A percentile compares a stretch with the other conserved stretches of the same genome.
Conservation (phyloP, 768 basidiomycete species). For the Obba rivulosa region DNA sequence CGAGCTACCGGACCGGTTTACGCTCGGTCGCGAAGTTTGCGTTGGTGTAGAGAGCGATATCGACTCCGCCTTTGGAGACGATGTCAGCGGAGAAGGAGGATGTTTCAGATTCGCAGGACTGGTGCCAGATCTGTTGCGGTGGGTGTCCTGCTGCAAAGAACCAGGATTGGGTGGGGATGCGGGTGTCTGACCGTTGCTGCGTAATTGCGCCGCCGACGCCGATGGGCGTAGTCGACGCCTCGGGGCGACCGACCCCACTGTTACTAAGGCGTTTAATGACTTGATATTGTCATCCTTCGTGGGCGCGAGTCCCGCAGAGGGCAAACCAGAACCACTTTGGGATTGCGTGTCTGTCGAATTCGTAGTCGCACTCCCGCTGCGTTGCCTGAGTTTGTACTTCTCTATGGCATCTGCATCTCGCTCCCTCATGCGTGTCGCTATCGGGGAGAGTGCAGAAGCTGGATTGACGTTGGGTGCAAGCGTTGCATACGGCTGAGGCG, state of each 20-base stretch:
- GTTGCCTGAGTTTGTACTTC: slow-evolving; percentile 75
- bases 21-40: slow-evolving; percentile 27
- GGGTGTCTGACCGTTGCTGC: slow-evolving; percentile 40
- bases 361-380: slow-evolving; percentile 74
- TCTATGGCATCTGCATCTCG: slow-evolving; percentile 85
- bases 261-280: slow-evolving; percentile 37
- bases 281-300: slow-evolving; percentile 39
- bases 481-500: slow-evolving; percentile 31
- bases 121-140: slow-evolving; percentile 61
- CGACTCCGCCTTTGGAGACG: slow-evolving; percentile 10
- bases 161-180: slow-evolving; percentile 21
- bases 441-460: slow-evolving; percentile 60
- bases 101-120: slow-evolving; percentile 48
- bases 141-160: slow-evolving; percentile 33
- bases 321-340: slow-evolving; percentile 44
- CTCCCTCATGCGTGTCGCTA: slow-evolving; percentile 77
- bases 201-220: slow-evolving; percentile 71
- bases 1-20: slow-evolving; percentile 19
- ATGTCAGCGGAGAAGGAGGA: slow-evolving; percentile 35
- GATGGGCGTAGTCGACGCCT: slow-evolving; percentile 63
- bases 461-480: slow-evolving; percentile 25
- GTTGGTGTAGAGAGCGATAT: slow-evolving; percentile 27
- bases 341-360: slow-evolving; percentile 70
- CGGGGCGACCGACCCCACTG: slow-evolving; percentile 52
- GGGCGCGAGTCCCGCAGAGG: slow-evolving; percentile 46